phyloP scores from a whole-genome alignment of 2,329 filamentous ascomycete species.

The Leptographium flavum region DNA sequence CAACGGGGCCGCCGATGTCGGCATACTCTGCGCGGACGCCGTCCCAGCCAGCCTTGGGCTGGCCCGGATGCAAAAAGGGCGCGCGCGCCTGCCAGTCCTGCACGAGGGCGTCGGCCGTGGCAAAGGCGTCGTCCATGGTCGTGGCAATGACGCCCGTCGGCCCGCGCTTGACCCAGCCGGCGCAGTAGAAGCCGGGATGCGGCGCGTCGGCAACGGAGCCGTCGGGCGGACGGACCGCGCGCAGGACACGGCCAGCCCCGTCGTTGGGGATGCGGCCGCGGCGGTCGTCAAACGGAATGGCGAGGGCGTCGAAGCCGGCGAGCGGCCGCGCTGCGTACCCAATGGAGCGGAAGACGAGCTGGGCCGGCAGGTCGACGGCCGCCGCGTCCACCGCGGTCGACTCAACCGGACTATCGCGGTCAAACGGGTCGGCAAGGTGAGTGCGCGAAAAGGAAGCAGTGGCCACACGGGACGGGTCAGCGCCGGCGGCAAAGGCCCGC shows the following conservation, averaged over 20 bases:
- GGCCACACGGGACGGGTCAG: conserved; percentile 36
- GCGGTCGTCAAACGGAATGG: conserved; percentile 61
- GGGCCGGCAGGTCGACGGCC: conserved; percentile 41
- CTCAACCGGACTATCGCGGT: conserved; percentile 32
- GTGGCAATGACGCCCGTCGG: conserved; percentile 92
- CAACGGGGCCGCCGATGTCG: conserved; percentile 37
- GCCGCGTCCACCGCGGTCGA: conserved; percentile 33
- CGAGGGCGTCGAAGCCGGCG: conserved; percentile 56
- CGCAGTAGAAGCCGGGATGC: conserved; percentile 69
- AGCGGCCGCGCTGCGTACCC: conserved; percentile 78
- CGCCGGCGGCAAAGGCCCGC: conserved; percentile 37
- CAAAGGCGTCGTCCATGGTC: conserved; percentile 91
- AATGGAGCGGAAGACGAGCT: conserved; percentile 80
- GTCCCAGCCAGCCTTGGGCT: conserved; percentile 52
- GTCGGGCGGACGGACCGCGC: conserved; percentile 19
- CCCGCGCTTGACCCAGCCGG: conserved; percentile 91
- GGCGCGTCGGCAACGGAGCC: conserved; percentile 25
- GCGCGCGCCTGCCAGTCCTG: conserved; percentile 51
- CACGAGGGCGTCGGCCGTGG: conserved; percentile 69
- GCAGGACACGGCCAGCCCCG: conserved; percentile 54
- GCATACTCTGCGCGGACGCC: conserved; percentile 48
- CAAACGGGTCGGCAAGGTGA: conserved; percentile 39
- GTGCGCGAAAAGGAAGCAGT: conserved; percentile 55
- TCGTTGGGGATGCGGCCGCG: conserved; percentile 76
- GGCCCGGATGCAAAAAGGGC: conserved; percentile 22